Percentiles rank a stretch among this genome's conserved stretches.
Evolutionary conservation across 2,329 filamentous ascomycete species (phyloP).

Genomic region (Xylaria sp.): DNA sequence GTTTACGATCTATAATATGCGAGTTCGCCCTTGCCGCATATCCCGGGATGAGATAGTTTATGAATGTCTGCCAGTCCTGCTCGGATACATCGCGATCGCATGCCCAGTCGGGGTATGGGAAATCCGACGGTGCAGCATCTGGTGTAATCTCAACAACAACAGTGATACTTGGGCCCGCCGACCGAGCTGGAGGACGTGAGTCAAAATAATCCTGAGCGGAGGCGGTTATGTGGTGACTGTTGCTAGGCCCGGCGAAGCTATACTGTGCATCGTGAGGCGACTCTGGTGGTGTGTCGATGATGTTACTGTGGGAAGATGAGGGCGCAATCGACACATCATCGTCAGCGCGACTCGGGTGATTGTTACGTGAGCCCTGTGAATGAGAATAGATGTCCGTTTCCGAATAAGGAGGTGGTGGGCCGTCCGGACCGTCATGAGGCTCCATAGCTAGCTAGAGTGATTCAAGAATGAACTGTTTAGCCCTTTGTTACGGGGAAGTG

Average conservation of each 20-base stretch:
- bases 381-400: slow-evolving; percentile 66
- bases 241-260: slow-evolving; percentile 41
- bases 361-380: slow-evolving; percentile 49
- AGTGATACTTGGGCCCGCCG: slow-evolving; percentile 38
- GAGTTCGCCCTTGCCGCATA: slow-evolving; percentile 58
- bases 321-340: slow-evolving; percentile 55
- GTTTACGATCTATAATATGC: slow-evolving; percentile 60
- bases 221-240: slow-evolving; percentile 45
- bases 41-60: slow-evolving; percentile 65
- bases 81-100: slow-evolving; percentile 56
- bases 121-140: slow-evolving; percentile 53
- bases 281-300: slow-evolving; percentile 63
- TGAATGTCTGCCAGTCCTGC: slow-evolving; percentile 69
- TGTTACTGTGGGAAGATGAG: slow-evolving; percentile 55
- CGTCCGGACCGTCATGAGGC: slow-evolving; percentile 54
- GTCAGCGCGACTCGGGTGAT: slow-evolving; percentile 42
- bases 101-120: slow-evolving; percentile 56
- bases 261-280: slow-evolving; percentile 55
- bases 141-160: slow-evolving; percentile 52
- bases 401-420: slow-evolving; percentile 66
- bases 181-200: slow-evolving; percentile 51
- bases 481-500: background rate
- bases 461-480: background rate
- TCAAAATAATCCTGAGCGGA: slow-evolving; percentile 60
- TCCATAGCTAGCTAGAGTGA: slow-evolving; percentile 37